Conservation (phyloP, 2,329 filamentous ascomycete genomes). For the Ilyonectria sp. region DNA sequence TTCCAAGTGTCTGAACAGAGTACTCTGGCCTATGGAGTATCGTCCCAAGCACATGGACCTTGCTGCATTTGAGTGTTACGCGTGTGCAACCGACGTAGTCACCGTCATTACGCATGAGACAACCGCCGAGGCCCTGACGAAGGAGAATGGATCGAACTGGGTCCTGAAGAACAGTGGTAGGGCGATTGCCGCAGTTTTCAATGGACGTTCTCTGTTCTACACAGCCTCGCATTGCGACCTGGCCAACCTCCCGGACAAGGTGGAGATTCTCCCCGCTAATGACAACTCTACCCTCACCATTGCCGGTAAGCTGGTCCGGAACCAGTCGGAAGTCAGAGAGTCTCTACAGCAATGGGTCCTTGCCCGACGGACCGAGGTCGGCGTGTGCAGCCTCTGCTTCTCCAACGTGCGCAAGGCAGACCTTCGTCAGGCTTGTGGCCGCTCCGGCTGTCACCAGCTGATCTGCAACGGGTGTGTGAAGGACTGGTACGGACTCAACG, state of each 20-base stretch:
- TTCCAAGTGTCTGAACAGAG: slow-evolving; percentile 58
- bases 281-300: slow-evolving; percentile 47
- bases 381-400: slow-evolving; percentile 64
- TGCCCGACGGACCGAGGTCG: slow-evolving; percentile 55
- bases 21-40: slow-evolving; percentile 64
- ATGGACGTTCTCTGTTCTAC: slow-evolving; percentile 58
- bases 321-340: slow-evolving; percentile 53
- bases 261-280: slow-evolving; percentile 54
- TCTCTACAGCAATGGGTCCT: slow-evolving; percentile 56
- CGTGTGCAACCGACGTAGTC: slow-evolving; percentile 53
- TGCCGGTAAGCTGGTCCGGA: slow-evolving; percentile 60
- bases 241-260: slow-evolving; percentile 53
- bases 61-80: slow-evolving; percentile 57
- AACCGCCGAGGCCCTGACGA: slow-evolving; percentile 53
- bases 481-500: slow-evolving; percentile 64
- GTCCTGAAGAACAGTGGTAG: slow-evolving; percentile 59
- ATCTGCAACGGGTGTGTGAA: slow-evolving; percentile 59
- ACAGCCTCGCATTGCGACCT: slow-evolving; percentile 52
- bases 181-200: slow-evolving; percentile 56
- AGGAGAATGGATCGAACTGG: slow-evolving; percentile 61
- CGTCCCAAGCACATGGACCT: slow-evolving; percentile 53
- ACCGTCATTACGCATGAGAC: slow-evolving; percentile 58
- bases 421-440: slow-evolving; percentile 61
- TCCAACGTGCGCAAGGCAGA: slow-evolving; percentile 51
- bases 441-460: slow-evolving; percentile 59